Conservation (phyloP, 2,329 filamentous ascomycete species). For the Neodidymelliopsis sp. region DNA sequence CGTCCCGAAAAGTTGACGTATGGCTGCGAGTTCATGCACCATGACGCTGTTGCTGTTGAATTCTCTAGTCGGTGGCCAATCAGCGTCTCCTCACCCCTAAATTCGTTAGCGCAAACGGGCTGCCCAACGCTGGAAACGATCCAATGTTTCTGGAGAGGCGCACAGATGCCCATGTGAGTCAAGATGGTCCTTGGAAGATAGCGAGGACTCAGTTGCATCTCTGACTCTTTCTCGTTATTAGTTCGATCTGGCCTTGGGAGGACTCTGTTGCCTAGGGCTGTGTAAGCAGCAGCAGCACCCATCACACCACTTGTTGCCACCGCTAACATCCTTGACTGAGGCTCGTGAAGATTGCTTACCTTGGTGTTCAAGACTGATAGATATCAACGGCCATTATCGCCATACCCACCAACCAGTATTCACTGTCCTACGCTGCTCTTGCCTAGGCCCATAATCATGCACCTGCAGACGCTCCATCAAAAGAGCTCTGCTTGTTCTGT, state of each 20-base stretch:
- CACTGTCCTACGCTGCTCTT: too few species aligned
- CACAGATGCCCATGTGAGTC: conserved; percentile 10
- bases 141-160: conserved; percentile 11
- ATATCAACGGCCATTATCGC: too few species aligned
- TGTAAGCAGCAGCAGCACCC: neutral
- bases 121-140: neutral
- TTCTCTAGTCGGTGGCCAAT: conserved; percentile 3
- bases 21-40: conserved; percentile 8
- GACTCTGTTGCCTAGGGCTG: conserved; percentile 7
- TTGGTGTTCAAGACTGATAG: too few species aligned
- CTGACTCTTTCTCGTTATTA: too few species aligned
- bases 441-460: too few species aligned
- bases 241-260: neutral
- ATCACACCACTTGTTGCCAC: too few species aligned
- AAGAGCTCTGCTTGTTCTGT: too few species aligned
- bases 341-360: too few species aligned
- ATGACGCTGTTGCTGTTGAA: conserved; percentile 10
- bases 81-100: conserved; percentile 6
- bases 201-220: neutral
- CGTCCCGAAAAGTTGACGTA: conserved; percentile 13
- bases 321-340: too few species aligned
- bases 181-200: neutral
- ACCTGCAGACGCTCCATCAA: too few species aligned
- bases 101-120: conserved; percentile 3
- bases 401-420: too few species aligned